Evolutionary conservation across 1,139 yeast species (phyloP).

Genomic region (Magnusiomyces paraingens): DNA sequence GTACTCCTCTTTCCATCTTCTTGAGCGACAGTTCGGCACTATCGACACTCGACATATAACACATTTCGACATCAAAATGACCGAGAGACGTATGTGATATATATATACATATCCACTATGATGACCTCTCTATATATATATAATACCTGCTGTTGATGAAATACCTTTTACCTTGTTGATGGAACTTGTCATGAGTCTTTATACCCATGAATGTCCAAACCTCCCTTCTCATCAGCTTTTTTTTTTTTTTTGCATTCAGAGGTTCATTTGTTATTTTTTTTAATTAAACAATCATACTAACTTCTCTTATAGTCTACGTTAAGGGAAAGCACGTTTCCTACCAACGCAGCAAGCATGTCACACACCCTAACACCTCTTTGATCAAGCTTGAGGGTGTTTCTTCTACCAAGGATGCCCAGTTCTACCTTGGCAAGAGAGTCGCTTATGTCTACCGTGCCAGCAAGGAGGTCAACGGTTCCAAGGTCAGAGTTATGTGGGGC

Average conservation of each 20-base stretch:
- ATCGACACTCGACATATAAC: constrained; percentile 7
- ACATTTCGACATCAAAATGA: constrained; percentile 7
- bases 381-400: constrained; percentile 95
- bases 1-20: constrained; percentile 1
- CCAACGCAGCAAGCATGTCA: constrained; percentile 98
- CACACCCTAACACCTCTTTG: constrained; percentile 97
- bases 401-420: constrained; percentile 88
- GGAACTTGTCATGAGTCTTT: not conserved
- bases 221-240: too few species aligned
- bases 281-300: not conserved
- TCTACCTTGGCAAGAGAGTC: constrained; percentile 98
- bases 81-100: constrained; percentile 7
- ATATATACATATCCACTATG: not conserved
- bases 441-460: constrained; percentile 99
- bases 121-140: not conserved
- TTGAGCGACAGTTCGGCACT: constrained; percentile 9
- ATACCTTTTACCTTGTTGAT: not conserved
- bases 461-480: constrained; percentile 97
- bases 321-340: constrained; percentile 99
- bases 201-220: not conserved
- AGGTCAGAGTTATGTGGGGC: constrained; percentile 99
- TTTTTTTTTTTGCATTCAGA: not conserved
- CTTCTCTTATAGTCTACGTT: constrained; percentile 74
- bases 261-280: not conserved
- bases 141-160: not conserved